A percentile compares a stretch with the other conserved stretches of the same genome.
These are phyloP conservation scores for Diaporthe aspalathi DNA, from an alignment of 2,329 filamentous ascomycete genomes.

Conservation along the genomic window DNA sequence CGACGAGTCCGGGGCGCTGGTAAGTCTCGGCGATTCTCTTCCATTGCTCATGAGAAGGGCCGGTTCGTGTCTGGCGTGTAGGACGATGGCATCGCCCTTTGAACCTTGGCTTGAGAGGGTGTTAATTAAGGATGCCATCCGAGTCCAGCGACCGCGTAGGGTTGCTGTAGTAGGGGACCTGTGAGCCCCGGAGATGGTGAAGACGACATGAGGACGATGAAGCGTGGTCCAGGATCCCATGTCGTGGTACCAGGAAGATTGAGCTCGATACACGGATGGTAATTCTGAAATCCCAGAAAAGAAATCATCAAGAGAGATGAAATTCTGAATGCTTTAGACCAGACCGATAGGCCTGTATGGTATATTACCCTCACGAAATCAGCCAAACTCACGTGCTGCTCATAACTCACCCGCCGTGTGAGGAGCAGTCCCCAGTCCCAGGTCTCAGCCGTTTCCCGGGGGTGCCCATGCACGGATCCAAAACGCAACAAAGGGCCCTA, in stretches of 20 bases:
- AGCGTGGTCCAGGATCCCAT: not conserved
- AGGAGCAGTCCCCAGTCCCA: too few species aligned
- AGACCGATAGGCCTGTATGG: not conserved
- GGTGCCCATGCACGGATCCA: too few species aligned
- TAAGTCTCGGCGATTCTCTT: too few species aligned
- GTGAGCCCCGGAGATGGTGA: not conserved
- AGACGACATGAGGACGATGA: not conserved
- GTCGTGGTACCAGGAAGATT: not conserved
- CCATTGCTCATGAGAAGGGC: too few species aligned
- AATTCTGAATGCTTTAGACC: not conserved
- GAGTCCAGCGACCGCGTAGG: too few species aligned
- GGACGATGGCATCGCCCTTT: too few species aligned
- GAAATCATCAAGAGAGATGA: not conserved
- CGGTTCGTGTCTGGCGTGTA: too few species aligned
- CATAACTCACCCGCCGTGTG: not conserved
- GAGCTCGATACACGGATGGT: not conserved
- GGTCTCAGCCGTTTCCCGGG: too few species aligned
- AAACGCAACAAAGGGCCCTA: not conserved
- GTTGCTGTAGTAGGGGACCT: too few species aligned
- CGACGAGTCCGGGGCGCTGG: too few species aligned
- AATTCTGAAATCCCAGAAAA: not conserved
- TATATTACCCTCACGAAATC: not conserved
- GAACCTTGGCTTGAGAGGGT: too few species aligned
- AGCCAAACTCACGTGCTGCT: not conserved
- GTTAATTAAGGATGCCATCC: too few species aligned